Conservation (phyloP, 179 eudicot species). For the Vitellaria paradoxa region DNA sequence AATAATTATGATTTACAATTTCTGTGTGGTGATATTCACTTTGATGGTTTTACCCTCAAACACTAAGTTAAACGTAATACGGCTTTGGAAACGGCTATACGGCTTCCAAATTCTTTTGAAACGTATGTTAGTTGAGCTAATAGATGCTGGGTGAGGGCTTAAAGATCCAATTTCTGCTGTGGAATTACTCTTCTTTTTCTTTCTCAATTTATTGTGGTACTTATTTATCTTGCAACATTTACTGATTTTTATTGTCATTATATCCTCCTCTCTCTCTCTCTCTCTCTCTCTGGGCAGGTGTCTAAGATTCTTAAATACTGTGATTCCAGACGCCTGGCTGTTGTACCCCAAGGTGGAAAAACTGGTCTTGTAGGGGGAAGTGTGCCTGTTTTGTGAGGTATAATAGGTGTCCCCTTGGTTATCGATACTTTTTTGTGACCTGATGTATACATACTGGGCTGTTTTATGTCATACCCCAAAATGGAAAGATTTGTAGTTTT, state of each 20-base stretch:
- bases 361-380: constrained; percentile 99
- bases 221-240: neutral
- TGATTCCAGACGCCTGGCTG: constrained; percentile 73
- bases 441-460: neutral
- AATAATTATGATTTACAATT: neutral
- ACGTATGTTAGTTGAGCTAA: no score
- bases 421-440: neutral
- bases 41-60: neutral
- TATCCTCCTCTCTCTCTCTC: neutral
- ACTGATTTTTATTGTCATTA: neutral
- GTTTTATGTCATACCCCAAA: neutral
- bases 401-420: neutral
- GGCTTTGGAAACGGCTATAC: neutral
- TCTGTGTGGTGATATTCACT: neutral
- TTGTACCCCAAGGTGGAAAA: constrained; percentile 99
- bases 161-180: no score
- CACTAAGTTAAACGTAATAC: neutral
- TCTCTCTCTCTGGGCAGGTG: constrained; percentile 44
- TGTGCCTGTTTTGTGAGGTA: constrained; percentile 98
- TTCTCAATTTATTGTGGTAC: neutral
- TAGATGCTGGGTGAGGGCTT: no score
- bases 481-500: no score
- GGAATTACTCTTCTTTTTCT: neutral
- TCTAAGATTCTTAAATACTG: constrained; percentile 79
- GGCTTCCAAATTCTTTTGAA: no score